Evolutionary conservation across 495 filamentous ascomycete species (phyloP).

Genomic region (Xylaria castorea): DNA sequence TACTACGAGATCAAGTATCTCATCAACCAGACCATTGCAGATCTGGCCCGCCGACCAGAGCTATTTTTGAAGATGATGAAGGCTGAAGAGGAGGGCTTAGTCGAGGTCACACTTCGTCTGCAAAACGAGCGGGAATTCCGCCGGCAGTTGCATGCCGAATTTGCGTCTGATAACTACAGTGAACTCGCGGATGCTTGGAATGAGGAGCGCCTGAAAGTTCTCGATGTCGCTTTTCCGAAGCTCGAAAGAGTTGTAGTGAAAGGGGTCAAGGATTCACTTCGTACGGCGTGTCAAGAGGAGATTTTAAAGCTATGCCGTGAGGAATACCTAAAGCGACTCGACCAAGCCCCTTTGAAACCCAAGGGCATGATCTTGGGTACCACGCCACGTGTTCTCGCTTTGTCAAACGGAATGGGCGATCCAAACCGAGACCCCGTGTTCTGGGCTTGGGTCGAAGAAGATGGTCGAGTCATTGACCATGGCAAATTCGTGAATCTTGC

Average conservation of each 20-base stretch:
- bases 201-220: conserved; percentile 76
- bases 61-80: conserved; percentile 94
- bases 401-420: conserved; percentile 83
- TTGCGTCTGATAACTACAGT: conserved; percentile 92
- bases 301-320: conserved; percentile 82
- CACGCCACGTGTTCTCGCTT: conserved; percentile 80
- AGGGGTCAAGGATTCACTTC: conserved; percentile 90
- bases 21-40: conserved; percentile 78
- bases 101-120: conserved; percentile 81
- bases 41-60: conserved; percentile 83
- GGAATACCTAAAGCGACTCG: conserved; percentile 82
- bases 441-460: conserved; percentile 93
- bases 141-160: conserved; percentile 75
- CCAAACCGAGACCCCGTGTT: conserved; percentile 77
- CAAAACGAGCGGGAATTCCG: conserved; percentile 77
- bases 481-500: conserved; percentile 83
- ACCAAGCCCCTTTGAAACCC: conserved; percentile 95
- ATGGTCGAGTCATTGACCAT: conserved; percentile 85
- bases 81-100: conserved; percentile 88
- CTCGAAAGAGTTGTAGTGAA: conserved; percentile 84
- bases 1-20: conserved; percentile 99
- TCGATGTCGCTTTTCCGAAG: conserved; percentile 81
- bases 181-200: conserved; percentile 97
- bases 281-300: conserved; percentile 88
- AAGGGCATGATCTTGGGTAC: conserved; percentile 92